Conservation (phyloP, 2,329 filamentous ascomycete species). For the Beauveria asiatica region DNA sequence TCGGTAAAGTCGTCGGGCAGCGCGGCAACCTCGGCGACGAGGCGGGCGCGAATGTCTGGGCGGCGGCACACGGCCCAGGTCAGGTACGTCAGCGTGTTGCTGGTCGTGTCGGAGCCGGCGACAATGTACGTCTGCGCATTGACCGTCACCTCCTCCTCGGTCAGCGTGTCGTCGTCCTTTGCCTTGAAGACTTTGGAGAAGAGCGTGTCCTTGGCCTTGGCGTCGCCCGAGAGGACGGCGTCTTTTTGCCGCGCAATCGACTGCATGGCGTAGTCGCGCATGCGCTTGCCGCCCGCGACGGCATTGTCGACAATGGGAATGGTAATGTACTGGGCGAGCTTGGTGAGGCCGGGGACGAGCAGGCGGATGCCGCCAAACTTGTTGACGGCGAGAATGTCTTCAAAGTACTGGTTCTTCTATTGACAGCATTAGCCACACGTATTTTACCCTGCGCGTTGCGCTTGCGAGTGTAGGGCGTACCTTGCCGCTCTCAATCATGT, state of each 20-base stretch:
- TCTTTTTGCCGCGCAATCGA: slow-evolving; percentile 22
- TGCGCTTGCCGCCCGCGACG: slow-evolving; percentile 9
- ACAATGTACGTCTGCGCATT: slow-evolving; percentile 38
- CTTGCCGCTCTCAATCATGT: slow-evolving; percentile 40
- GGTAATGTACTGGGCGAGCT: slow-evolving; percentile 17
- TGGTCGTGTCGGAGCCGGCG: slow-evolving; percentile 45
- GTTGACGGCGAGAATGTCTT: slow-evolving; percentile 13
- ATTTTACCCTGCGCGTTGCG: background rate
- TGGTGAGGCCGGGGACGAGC: slow-evolving; percentile 22
- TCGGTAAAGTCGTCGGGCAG: slow-evolving; percentile 22
- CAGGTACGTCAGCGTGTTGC: slow-evolving; percentile 40
- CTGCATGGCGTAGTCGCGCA: slow-evolving; percentile 19
- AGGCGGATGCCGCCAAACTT: slow-evolving; percentile 17
- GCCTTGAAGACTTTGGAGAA: slow-evolving; percentile 30
- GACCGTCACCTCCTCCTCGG: slow-evolving; percentile 25
- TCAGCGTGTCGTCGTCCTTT: slow-evolving; percentile 20
- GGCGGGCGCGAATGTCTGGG: slow-evolving; percentile 20
- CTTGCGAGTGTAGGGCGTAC: slow-evolving; percentile 22
- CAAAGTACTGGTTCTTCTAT: slow-evolving; percentile 9
- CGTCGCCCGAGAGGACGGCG: slow-evolving; percentile 15
- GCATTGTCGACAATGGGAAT: slow-evolving; percentile 17
- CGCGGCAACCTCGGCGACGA: slow-evolving; percentile 27
- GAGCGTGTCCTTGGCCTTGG: slow-evolving; percentile 21
- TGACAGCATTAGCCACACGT: background rate
- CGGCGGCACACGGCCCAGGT: slow-evolving; percentile 30